Percentiles rank a stretch among this genome's conserved stretches.
These are phyloP conservation scores for Dryadomyces quercus-mongolicae DNA, from an alignment of 2,329 filamentous ascomycete genomes.

Conservation along the genomic window DNA sequence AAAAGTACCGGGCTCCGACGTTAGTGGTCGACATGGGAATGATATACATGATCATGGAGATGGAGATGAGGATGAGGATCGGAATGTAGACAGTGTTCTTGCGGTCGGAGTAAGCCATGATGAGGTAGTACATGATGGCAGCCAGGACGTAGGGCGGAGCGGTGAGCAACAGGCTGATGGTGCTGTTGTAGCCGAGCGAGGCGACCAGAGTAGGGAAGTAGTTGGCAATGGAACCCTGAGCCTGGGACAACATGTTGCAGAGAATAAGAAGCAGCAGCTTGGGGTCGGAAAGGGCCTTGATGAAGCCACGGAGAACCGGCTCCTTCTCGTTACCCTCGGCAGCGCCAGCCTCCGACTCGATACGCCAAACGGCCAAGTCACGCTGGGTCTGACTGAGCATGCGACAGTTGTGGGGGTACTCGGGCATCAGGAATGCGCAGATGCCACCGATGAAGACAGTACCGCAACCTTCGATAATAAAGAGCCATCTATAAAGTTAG, in stretches of 20 bases:
- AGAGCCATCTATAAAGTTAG: slow-evolving; percentile 23
- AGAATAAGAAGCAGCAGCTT: slow-evolving; percentile 7
- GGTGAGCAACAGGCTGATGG: slow-evolving; percentile 30
- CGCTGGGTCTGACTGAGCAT: slow-evolving; percentile 18
- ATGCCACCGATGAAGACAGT: slow-evolving; percentile 26
- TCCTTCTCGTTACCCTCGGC: slow-evolving; percentile 24
- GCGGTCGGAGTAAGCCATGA: slow-evolving; percentile 19
- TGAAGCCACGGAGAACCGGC: slow-evolving; percentile 13
- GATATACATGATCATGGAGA: slow-evolving; percentile 23
- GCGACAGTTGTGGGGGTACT: slow-evolving; percentile 26
- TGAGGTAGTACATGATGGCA: slow-evolving; percentile 19
- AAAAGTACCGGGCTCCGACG: slow-evolving; percentile 26
- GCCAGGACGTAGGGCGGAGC: slow-evolving; percentile 32
- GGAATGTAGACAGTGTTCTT: slow-evolving; percentile 23
- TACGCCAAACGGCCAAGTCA: slow-evolving; percentile 22
- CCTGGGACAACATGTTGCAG: slow-evolving; percentile 21
- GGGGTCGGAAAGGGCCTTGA: slow-evolving; percentile 4
- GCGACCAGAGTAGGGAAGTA: slow-evolving; percentile 20
- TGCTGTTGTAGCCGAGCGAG: slow-evolving; percentile 21
- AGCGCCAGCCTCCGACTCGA: slow-evolving; percentile 21
- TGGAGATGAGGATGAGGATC: slow-evolving; percentile 22
- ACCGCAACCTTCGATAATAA: slow-evolving; percentile 30
- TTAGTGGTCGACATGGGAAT: slow-evolving; percentile 24
- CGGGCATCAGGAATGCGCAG: slow-evolving; percentile 23
- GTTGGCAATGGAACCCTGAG: slow-evolving; percentile 22